These are phyloP conservation scores for Fallopia convolvulus DNA, from an alignment of 148 eudicot species.

Conservation along the genomic window DNA sequence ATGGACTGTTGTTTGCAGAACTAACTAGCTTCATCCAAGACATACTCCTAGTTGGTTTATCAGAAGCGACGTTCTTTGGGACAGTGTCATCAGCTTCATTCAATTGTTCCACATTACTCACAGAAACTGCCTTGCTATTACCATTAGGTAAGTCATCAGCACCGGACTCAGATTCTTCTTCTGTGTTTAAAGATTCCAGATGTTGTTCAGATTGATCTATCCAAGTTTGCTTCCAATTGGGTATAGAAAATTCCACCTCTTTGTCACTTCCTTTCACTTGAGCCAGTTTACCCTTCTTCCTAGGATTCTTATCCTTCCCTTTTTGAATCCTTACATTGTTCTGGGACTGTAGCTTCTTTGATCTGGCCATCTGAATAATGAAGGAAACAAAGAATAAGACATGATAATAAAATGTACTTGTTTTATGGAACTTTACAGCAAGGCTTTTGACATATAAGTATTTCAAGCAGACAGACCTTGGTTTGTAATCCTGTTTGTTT, in stretches of 20 bases:
- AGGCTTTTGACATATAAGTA: neutral
- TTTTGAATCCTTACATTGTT: slow-evolving; percentile 19
- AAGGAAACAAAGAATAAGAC: slow-evolving; percentile 7
- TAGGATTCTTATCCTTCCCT: slow-evolving; percentile 18
- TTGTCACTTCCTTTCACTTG: slow-evolving; percentile 15
- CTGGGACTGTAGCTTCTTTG: slow-evolving; percentile 15
- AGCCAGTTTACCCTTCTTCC: slow-evolving; percentile 48
- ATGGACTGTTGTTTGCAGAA: slow-evolving; percentile 41
- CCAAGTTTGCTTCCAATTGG: slow-evolving; percentile 17
- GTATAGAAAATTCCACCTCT: slow-evolving; percentile 15
- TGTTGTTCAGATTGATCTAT: slow-evolving; percentile 15
- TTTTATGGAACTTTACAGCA: neutral
- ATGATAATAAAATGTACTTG: neutral
- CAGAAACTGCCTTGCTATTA: slow-evolving; percentile 15
- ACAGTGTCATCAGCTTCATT: slow-evolving; percentile 12
- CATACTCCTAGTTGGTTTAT: slow-evolving; percentile 34
- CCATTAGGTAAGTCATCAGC: slow-evolving; percentile 2
- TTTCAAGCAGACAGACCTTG: slow-evolving; percentile 35
- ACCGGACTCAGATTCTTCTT: slow-evolving; percentile 22
- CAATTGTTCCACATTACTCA: slow-evolving; percentile 11
- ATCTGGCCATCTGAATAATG: slow-evolving; percentile 25
- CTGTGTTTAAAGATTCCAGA: neutral
- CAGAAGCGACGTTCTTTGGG: slow-evolving; percentile 11
- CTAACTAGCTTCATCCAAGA: slow-evolving; percentile 73
- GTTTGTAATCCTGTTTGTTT: slow-evolving; percentile 20